These are phyloP conservation scores for Oryza meridionalis DNA, from an alignment of 176 grass and related monocot species.

Conservation along the genomic window DNA sequence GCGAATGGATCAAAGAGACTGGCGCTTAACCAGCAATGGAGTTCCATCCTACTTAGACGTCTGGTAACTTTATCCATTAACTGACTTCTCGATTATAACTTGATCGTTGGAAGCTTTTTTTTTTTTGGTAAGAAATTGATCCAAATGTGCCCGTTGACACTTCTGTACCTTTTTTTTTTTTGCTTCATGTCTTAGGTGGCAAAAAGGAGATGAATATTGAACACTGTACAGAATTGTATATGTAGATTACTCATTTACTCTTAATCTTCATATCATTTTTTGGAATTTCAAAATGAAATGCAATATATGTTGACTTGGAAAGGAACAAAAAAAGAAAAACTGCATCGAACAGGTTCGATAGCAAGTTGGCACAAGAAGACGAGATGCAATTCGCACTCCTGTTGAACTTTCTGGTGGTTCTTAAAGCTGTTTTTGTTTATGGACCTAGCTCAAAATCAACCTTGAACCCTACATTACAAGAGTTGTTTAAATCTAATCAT, in stretches of 20 bases:
- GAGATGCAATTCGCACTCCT: conserved; percentile 23
- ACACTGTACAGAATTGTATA: background rate
- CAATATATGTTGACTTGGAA: background rate
- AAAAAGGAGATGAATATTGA: background rate
- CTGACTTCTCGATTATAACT: conserved; percentile 26
- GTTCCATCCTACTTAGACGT: conserved; percentile 40
- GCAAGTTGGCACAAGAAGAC: conserved; percentile 21
- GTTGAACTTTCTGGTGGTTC: conserved; percentile 18
- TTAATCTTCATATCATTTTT: conserved; percentile 12
- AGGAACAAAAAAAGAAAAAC: background rate
- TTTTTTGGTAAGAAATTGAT: conserved; percentile 25
- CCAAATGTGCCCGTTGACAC: background rate
- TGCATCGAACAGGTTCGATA: background rate
- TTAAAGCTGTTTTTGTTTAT: conserved; percentile 36
- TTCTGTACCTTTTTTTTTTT: conserved; percentile 1
- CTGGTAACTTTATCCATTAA: background rate
- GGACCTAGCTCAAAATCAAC: conserved; percentile 20
- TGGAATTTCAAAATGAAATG: background rate
- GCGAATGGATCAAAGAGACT: conserved; percentile 59
- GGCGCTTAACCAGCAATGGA: conserved; percentile 47
- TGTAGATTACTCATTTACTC: conserved; percentile 9
- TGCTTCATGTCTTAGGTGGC: background rate
- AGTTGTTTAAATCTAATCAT: conserved; percentile 10
- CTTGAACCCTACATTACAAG: conserved; percentile 13
- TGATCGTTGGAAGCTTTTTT: background rate